These are phyloP conservation scores for Pyrenopolyporus hunteri DNA, from an alignment of 495 filamentous ascomycete genomes.

Conservation along the genomic window DNA sequence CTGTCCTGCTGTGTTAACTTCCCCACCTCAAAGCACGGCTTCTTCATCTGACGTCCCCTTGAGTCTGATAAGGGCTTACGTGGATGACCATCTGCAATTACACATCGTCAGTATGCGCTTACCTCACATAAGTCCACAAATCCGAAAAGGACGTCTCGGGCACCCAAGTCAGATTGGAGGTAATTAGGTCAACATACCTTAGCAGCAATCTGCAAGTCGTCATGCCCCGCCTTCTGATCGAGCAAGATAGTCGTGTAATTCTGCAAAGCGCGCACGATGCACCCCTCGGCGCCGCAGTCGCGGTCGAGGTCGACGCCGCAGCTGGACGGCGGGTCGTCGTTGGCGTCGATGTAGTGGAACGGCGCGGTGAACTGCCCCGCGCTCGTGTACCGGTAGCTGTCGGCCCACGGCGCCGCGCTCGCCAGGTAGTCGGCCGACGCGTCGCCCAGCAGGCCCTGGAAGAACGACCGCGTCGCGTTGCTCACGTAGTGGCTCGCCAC, in stretches of 20 bases:
- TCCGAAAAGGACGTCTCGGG: not conserved
- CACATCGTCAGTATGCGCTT: slow-evolving; percentile 1
- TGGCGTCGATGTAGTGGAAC: slow-evolving; percentile 69
- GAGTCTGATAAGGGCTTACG: slow-evolving; percentile 41
- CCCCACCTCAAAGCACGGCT: not conserved
- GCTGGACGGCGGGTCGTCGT: slow-evolving; percentile 63
- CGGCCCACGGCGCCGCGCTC: slow-evolving; percentile 66
- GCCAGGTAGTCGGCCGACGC: slow-evolving; percentile 62
- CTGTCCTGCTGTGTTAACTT: slow-evolving; percentile 35
- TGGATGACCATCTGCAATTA: slow-evolving; percentile 60
- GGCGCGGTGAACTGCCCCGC: slow-evolving; percentile 60
- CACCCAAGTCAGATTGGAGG: not conserved
- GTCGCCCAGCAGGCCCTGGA: slow-evolving; percentile 56
- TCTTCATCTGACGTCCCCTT: not conserved
- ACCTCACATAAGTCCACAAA: not conserved
- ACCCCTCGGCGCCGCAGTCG: slow-evolving; percentile 65
- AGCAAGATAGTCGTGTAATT: slow-evolving; percentile 59
- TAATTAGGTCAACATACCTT: slow-evolving; percentile 13
- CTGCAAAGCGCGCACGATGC: slow-evolving; percentile 64
- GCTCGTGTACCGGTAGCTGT: slow-evolving; percentile 60
- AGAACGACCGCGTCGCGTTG: slow-evolving; percentile 50
- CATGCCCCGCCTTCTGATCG: slow-evolving; percentile 23
- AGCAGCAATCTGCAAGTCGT: slow-evolving; percentile 37
- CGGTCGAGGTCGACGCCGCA: slow-evolving; percentile 63
- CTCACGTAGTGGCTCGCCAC: slow-evolving; percentile 61